These are phyloP conservation scores for Calocybe gangraenosa DNA, from an alignment of 768 basidiomycete species.

Conservation along the genomic window DNA sequence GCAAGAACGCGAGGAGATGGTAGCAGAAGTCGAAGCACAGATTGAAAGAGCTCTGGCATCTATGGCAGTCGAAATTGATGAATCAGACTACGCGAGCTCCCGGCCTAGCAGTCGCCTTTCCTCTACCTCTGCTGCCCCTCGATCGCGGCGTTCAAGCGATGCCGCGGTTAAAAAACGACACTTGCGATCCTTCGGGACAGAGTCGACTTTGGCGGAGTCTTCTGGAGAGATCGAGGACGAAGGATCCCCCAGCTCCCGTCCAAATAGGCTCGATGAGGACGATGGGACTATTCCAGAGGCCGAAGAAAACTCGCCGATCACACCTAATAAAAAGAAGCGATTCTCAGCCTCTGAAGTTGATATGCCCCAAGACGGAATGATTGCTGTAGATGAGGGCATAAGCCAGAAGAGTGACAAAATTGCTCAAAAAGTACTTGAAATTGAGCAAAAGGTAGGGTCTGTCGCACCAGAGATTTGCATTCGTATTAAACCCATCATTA, in stretches of 20 bases:
- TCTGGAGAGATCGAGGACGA: constrained; percentile 45
- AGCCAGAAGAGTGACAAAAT: constrained; percentile 83
- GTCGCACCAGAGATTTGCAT: not conserved
- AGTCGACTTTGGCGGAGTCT: constrained; percentile 74
- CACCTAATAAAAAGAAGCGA: constrained; percentile 61
- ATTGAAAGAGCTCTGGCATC: constrained; percentile 83
- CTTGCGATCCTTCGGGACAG: constrained; percentile 71
- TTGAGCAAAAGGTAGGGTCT: constrained; percentile 81
- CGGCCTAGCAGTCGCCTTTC: constrained; percentile 64
- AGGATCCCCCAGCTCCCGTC: constrained; percentile 25
- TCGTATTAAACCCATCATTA: constrained; percentile 22
- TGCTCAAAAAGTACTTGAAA: constrained; percentile 81
- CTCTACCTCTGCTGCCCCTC: constrained; percentile 42
- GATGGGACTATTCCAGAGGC: constrained; percentile 55
- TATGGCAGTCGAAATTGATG: constrained; percentile 78
- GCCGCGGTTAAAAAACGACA: constrained; percentile 44
- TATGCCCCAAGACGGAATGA: constrained; percentile 70
- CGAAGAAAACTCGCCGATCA: constrained; percentile 40
- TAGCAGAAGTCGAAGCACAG: constrained; percentile 90
- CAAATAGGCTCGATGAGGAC: constrained; percentile 37
- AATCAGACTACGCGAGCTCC: constrained; percentile 72
- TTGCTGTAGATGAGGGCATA: constrained; percentile 83
- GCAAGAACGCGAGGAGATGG: constrained; percentile 81
- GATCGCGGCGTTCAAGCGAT: constrained; percentile 61
- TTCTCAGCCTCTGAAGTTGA: constrained; percentile 73